phyloP scores from a whole-genome alignment of 768 basidiomycete species.

The Ramaria rubella region DNA sequence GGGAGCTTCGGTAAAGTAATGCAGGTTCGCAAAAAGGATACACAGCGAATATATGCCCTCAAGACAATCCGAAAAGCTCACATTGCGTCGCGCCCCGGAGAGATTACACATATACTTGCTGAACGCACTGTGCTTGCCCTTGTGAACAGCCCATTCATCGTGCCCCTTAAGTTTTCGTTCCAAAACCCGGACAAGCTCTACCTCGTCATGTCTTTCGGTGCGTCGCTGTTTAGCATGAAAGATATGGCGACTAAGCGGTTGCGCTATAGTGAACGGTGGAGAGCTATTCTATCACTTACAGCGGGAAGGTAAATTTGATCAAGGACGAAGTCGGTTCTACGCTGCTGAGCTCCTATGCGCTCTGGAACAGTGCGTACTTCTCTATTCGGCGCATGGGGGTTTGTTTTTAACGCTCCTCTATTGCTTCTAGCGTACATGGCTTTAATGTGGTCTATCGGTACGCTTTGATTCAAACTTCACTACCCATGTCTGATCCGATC shows the following conservation, averaged over 20 bases:
- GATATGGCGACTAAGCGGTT: background rate
- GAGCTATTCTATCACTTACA: conserved; percentile 98
- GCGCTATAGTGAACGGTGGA: conserved; percentile 78
- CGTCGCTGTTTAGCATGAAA: conserved; percentile 20
- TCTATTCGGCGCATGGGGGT: too few species aligned
- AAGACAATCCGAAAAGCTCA: conserved; percentile 99
- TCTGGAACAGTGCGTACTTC: conserved; percentile 60
- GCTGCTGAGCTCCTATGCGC: conserved; percentile 96
- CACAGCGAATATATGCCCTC: conserved; percentile 92
- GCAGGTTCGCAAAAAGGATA: conserved; percentile 99
- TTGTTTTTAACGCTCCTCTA: background rate
- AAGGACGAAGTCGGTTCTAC: conserved; percentile 90
- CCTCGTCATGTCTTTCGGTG: conserved; percentile 92
- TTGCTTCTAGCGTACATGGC: conserved; percentile 52
- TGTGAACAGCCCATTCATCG: conserved; percentile 98
- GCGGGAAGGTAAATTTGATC: conserved; percentile 93
- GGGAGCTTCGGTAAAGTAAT: conserved; percentile 98
- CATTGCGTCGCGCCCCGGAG: conserved; percentile 91
- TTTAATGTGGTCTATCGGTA: conserved; percentile 99
- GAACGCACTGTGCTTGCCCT: conserved; percentile 95
- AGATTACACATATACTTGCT: conserved; percentile 96
- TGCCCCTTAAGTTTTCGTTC: conserved; percentile 98
- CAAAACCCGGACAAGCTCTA: conserved; percentile 97
- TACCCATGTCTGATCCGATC: background rate
- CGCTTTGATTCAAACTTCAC: conserved; percentile 16